These are phyloP conservation scores for Penicillium rolfsii DNA, from an alignment of 2,329 filamentous ascomycete species.

Conservation along the genomic window DNA sequence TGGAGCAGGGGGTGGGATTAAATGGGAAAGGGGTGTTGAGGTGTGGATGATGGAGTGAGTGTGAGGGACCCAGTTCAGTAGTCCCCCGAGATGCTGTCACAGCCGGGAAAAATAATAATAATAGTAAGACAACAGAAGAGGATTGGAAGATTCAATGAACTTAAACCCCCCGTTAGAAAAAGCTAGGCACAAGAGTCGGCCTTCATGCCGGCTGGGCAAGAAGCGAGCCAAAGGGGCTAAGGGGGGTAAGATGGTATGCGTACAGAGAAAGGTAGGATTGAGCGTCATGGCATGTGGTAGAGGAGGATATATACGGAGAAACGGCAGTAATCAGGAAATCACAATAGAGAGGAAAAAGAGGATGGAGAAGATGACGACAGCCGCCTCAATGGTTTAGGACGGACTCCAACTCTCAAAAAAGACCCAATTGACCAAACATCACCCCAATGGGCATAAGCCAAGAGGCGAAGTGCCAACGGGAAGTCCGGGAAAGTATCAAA, in stretches of 20 bases:
- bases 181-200: constrained; percentile 16
- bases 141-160: constrained; percentile 4
- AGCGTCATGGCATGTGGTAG: not conserved
- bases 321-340: not conserved
- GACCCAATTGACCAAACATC: not conserved
- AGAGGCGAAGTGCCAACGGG: not conserved
- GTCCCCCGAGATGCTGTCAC: constrained; percentile 25
- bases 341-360: not conserved
- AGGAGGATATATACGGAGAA: not conserved
- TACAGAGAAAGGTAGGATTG: not conserved
- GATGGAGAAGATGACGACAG: constrained; percentile 1
- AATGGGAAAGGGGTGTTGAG: constrained; percentile 4
- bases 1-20: constrained; percentile 23
- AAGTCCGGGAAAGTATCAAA: not conserved
- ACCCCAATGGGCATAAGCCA: not conserved
- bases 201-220: constrained; percentile 13
- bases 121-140: not conserved
- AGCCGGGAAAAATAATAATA: constrained; percentile 10
- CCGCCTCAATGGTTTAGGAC: not conserved
- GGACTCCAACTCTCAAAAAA: not conserved
- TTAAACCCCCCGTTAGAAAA: constrained; percentile 11
- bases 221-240: constrained; percentile 8
- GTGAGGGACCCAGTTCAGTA: constrained; percentile 17
- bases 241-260: not conserved
- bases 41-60: not conserved